phyloP scores from a whole-genome alignment of 495 filamentous ascomycete species.

The Parmelia sp. region DNA sequence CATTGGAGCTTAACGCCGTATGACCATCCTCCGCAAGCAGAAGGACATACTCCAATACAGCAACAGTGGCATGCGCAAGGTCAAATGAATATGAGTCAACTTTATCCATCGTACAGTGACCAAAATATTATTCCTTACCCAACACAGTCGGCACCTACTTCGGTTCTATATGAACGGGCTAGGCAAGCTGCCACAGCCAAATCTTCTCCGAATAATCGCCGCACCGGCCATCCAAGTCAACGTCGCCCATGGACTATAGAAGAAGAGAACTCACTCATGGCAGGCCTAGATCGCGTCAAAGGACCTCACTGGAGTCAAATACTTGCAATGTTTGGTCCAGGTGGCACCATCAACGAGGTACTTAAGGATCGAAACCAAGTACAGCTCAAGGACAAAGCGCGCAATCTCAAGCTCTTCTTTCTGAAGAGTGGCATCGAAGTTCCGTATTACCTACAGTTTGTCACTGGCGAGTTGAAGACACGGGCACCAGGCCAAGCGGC shows the following conservation, averaged over 20 bases:
- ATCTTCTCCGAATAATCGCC: constrained; percentile 63
- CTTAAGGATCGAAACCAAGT: constrained; percentile 93
- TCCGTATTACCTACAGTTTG: constrained; percentile 80
- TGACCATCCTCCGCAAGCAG: constrained; percentile 38
- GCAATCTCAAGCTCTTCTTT: constrained; percentile 93
- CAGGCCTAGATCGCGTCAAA: constrained; percentile 82
- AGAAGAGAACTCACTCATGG: constrained; percentile 90
- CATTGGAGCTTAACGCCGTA: constrained; percentile 1
- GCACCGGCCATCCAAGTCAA: constrained; percentile 73
- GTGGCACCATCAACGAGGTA: constrained; percentile 74
- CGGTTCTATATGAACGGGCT: constrained; percentile 73
- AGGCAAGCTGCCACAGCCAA: constrained; percentile 77
- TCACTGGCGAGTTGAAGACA: constrained; percentile 91
- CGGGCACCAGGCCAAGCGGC: constrained; percentile 78
- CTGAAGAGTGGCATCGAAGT: constrained; percentile 91
- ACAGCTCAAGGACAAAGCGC: constrained; percentile 90
- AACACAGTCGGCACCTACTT: constrained; percentile 68
- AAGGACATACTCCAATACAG: constrained; percentile 26
- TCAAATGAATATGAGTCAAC: constrained; percentile 23
- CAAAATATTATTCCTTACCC: constrained; percentile 48
- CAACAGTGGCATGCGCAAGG: constrained; percentile 14
- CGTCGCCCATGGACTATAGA: constrained; percentile 84
- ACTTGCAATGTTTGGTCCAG: constrained; percentile 75
- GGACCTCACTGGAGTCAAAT: constrained; percentile 97
- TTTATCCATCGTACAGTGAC: constrained; percentile 23